Evolutionary conservation across 1,139 yeast species (phyloP), one percentile per base, ranked within the genome.

Genomic region (Meyerozyma guilliermondii): DNA sequence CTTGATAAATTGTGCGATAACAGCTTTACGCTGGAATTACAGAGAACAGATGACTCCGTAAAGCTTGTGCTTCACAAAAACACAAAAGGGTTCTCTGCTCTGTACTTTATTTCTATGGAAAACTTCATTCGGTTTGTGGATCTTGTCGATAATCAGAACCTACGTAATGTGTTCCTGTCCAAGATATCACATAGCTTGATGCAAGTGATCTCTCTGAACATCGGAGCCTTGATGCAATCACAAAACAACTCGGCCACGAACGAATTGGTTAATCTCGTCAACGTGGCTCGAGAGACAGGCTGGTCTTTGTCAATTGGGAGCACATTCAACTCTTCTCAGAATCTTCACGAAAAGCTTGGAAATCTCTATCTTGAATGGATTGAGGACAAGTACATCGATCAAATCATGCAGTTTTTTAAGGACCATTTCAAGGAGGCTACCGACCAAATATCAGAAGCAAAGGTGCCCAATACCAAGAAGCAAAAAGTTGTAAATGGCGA

Each of bases 281-380:
- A 13, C n/a, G 40, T 29, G 11, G 26, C 40, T 10, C 24, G 29
- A 22, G 20, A 35, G 29, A 35, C 38, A 23, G 17, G 22, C 35
- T 38, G 40, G 40, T n/a, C 40, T 14, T 13, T 38, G 27, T 18
- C 40, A 7, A 20, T 38, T 13, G 28, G 40, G 10, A 18, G 17
- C 35, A 13, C 18, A 11, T 29, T 38, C 6, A 23, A 29, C 33
- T 14, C 39, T 4, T 13, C 39, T 8, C 30, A 38, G 16, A 28
- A 38, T 8, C 46, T 60, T 20, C 48, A 53, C 28, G 60, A 57
- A 10, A 57, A 59, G 39, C 58, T 69, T 44, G 53, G 62, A 35
- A 50, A 49, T 11, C 53, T 68, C 34, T 59, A 66, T 45, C 44
- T 52, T 33, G 62, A 66, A 40, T 66, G 72, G 68, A 41, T 62